Evolutionary conservation across 768 basidiomycete species (phyloP).

Genomic region (Serendipita vermifera): DNA sequence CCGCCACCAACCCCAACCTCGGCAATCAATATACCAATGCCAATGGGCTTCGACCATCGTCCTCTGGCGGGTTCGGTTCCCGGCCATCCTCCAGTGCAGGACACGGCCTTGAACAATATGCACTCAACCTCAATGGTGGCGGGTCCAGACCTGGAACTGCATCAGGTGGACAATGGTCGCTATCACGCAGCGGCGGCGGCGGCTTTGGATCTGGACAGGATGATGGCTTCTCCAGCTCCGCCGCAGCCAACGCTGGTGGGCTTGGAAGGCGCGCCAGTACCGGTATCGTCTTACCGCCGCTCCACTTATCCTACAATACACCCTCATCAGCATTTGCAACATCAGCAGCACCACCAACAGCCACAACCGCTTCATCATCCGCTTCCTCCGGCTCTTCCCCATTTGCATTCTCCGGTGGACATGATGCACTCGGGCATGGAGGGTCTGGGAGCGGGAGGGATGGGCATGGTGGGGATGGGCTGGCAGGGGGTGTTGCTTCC

Average conservation of each 20-base stretch:
- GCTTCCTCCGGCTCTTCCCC: not conserved
- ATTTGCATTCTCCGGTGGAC: not conserved
- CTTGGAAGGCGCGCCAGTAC: not conserved
- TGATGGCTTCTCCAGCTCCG: no score
- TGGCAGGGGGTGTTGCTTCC: slow-evolving; percentile 6
- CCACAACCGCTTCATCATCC: not conserved
- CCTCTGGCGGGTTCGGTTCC: not conserved
- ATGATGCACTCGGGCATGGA: not conserved
- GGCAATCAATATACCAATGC: slow-evolving; percentile 6
- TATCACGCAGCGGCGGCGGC: not conserved
- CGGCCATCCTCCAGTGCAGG: slow-evolving; percentile 9
- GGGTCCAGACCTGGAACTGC: slow-evolving; percentile 4
- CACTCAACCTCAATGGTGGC: slow-evolving; percentile 7
- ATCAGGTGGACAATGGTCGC: slow-evolving; percentile 1
- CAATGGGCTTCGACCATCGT: slow-evolving; percentile 9
- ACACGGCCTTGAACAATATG: slow-evolving; percentile 7
- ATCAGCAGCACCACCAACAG: not conserved
- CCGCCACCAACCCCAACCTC: slow-evolving; percentile 8
- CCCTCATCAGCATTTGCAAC: no score
- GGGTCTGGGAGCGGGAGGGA: not conserved
- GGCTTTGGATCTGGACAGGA: no score
- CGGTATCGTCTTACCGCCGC: slow-evolving; percentile 9
- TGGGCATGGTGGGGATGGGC: slow-evolving; percentile 6
- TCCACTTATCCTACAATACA: slow-evolving; percentile 9
- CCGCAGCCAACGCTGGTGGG: no score